Evolutionary conservation across 305 asterid species (phyloP), one percentile per base, ranked within the genome.

Genomic region (Fraxinus sp.): DNA sequence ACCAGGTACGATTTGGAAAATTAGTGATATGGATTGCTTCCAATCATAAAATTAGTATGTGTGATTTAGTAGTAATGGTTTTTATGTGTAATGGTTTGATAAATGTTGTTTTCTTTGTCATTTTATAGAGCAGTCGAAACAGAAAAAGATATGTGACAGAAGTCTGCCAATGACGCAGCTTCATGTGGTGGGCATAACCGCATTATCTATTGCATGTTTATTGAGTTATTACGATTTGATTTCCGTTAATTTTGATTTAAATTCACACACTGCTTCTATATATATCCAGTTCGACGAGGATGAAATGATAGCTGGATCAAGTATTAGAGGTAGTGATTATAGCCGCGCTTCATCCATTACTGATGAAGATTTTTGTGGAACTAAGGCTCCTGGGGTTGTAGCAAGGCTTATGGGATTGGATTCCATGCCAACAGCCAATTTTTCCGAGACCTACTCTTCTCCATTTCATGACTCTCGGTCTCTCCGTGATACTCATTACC

Each of bases 401-500:
- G 99, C 98, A 33, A 91, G 97, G 75, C 94, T 95, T 41, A 95
- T 95, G 99, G 99, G 99, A 30, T 87, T 95, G 86, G 94, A 95
- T 81, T 85, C 90, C n/a, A 70, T 93, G 89, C 97, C 98, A 57
- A 89, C 87, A 82, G 85, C 90, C 68, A 87, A 82, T 75, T 59
- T 79, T 33, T 68, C 84, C 0, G 97, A 91, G 76, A 85, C 93
- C 59, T 84, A 80, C 70, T 83, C 93, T 28, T 84, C 93, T 13
- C 91, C 96, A 35, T 86, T 85, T 79, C 88, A 78, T 1, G 87
- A 91, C 20, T 78, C 88, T n/a, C 94, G 77, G 71, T 91, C 97
- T 79, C 85, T 89, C 62, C 82, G 85, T 28, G 90, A 89, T 32
- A 78, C 88, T 82, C 85, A 66, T 81, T 84, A 74, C 84, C 88